A percentile compares a stretch with the other conserved stretches of the same genome.
Evolutionary conservation across 495 filamentous ascomycete genomes (phyloP).

Genomic region (Letharia lupina): DNA sequence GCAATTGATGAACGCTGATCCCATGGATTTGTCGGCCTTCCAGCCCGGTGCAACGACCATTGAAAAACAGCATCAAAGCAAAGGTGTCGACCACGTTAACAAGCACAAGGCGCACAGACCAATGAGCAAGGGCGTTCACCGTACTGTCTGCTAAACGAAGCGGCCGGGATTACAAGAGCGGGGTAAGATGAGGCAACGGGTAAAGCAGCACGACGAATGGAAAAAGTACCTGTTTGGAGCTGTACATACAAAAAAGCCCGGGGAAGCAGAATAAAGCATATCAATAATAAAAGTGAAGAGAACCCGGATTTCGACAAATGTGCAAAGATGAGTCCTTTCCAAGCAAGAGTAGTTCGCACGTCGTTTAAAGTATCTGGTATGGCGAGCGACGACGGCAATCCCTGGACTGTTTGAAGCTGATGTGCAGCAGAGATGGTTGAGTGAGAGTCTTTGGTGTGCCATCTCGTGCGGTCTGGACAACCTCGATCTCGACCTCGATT

Average conservation of each 20-base stretch:
- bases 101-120: constrained; percentile 35
- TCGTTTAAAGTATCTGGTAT: background rate
- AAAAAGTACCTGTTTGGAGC: background rate
- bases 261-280: background rate
- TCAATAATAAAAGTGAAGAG: background rate
- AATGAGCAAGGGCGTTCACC: constrained; percentile 52
- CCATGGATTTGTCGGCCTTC: constrained; percentile 34
- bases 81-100: constrained; percentile 28
- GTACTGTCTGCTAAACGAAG: constrained; percentile 44
- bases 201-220: background rate
- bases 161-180: background rate
- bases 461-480: too few species aligned
- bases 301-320: background rate
- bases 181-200: background rate
- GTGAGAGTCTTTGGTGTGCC: background rate
- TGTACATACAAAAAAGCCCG: background rate
- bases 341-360: background rate
- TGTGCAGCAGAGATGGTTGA: background rate
- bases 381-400: background rate
- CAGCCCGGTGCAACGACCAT: constrained; percentile 31
- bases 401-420: background rate
- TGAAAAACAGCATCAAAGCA: constrained; percentile 34
- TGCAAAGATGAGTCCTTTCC: background rate
- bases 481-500: background rate
- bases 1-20: constrained; percentile 45